Conservation (phyloP, 805 yeast species). For the Kodamaea fukazawae region DNA sequence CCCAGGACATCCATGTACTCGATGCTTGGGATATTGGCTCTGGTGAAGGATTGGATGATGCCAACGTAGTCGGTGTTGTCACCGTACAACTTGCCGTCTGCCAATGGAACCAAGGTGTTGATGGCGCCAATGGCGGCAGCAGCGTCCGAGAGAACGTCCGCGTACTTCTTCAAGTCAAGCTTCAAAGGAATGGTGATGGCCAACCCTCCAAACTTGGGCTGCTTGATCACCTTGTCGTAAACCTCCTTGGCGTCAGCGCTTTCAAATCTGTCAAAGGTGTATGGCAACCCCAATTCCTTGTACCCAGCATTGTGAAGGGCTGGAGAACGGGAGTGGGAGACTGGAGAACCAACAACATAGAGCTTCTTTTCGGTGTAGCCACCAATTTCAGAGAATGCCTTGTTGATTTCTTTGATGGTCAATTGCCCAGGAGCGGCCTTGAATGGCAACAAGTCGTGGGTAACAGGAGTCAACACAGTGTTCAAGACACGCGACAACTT, state of each 20-base stretch:
- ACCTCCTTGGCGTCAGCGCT: conserved; percentile 62
- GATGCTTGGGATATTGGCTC: conserved; percentile 56
- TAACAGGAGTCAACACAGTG: conserved; percentile 76
- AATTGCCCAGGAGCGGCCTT: conserved; percentile 83
- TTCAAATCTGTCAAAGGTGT: conserved; percentile 64
- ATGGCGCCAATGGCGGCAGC: conserved; percentile 90
- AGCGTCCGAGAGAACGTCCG: conserved; percentile 66
- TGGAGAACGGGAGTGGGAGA: conserved; percentile 88
- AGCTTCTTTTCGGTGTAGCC: conserved; percentile 56
- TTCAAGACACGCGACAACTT: conserved; percentile 78
- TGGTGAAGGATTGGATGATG: conserved; percentile 62
- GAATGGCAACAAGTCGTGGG: conserved; percentile 63
- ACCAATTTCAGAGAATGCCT: conserved; percentile 57
- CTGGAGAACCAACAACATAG: conserved; percentile 78
- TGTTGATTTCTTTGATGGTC: conserved; percentile 62
- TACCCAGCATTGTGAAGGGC: conserved; percentile 79
- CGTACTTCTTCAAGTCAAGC: conserved; percentile 67
- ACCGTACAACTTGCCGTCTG: conserved; percentile 47
- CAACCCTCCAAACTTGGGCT: conserved; percentile 77
- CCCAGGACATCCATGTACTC: conserved; percentile 49
- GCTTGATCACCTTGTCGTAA: conserved; percentile 46
- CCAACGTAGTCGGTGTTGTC: conserved; percentile 98
- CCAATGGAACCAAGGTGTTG: conserved; percentile 69
- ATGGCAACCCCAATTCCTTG: conserved; percentile 72
- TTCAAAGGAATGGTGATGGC: conserved; percentile 95